A percentile compares a stretch with the other conserved stretches of the same genome.
Conservation (phyloP, 768 basidiomycete genomes). For the Tylopilus balloui region DNA sequence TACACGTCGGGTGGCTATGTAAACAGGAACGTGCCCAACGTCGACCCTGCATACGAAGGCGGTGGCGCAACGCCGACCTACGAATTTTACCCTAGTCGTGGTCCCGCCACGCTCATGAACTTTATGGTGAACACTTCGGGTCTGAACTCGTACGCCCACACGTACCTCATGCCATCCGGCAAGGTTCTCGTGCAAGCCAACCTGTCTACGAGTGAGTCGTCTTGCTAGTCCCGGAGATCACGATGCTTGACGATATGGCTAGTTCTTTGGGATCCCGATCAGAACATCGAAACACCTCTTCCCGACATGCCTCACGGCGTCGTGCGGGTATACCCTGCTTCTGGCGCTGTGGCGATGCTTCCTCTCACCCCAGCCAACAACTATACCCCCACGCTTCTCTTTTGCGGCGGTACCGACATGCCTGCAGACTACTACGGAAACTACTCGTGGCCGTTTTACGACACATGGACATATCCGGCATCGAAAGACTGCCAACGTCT, state of each 20-base stretch:
- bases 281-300: constrained; percentile 56
- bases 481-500: constrained; percentile 76
- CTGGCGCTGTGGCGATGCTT: constrained; percentile 84
- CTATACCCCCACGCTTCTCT: constrained; percentile 78
- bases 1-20: constrained; percentile 72
- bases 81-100: constrained; percentile 72
- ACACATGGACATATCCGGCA: constrained; percentile 70
- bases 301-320: constrained; percentile 72
- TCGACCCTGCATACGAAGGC: constrained; percentile 56
- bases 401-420: constrained; percentile 89
- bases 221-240: not conserved
- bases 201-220: constrained; percentile 55
- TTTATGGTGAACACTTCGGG: constrained; percentile 73
- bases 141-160: constrained; percentile 71
- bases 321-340: constrained; percentile 84
- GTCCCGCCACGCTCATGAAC: constrained; percentile 46
- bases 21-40: constrained; percentile 65
- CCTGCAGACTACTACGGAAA: constrained; percentile 68
- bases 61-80: constrained; percentile 71
- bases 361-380: constrained; percentile 88
- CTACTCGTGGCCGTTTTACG: constrained; percentile 65
- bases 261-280: constrained; percentile 50
- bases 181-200: constrained; percentile 79
- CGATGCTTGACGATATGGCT: not conserved
- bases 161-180: constrained; percentile 69